Base-by-base conservation (phyloP, 2,329 filamentous ascomycete genomes). In the Ascochyta koolunga region DNA sequence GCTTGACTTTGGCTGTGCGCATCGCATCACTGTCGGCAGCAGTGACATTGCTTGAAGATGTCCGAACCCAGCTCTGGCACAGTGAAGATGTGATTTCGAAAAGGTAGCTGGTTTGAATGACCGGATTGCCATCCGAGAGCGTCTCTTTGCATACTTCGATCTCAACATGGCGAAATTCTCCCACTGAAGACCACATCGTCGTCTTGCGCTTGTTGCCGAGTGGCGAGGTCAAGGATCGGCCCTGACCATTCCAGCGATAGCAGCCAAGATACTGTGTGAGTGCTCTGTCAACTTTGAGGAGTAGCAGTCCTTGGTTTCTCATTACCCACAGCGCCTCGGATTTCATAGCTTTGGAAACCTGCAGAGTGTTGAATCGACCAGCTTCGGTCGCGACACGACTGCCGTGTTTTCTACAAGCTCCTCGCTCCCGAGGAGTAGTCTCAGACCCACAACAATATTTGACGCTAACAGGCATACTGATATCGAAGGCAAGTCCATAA, bases 371-470 rank as follows among this genome's bases (percentile, higher is more conserved):
- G 54, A 62, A 62, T 2, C 56, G 50, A 5, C 61, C 58, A 9
- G 39, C 35, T 15, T 32, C 27, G 7, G 24, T 7, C 5, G 22
- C 36, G 10, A 22, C 16, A 4, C 19, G 16, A 4, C 8, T 37
- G 5, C 60, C 58, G 38, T 62, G 61, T 31, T 64, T 62, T 19
- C 36, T 42, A 38, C 61, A 64, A 13, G 40, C 41, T 10, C 45
- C 43, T 15, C 55, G 61, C 29, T 56, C 50, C 10, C 61, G 60
- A 24, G 32, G 32, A 2, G 59, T 61, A 1, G 58, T 53, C 9
- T 25, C 39, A 4, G 51, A 58, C 1, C 58, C 54, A 19, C 61
- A 64, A 35, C 61, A 64, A 10, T 50, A 19, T 32, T 58, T 62
- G n/a, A 58, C 29, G 11, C 25, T 44, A 13, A 64, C 43, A 1